Percentiles rank a stretch among this genome's conserved stretches.
Conservation (phyloP, 768 basidiomycete species). For the Floccularia luteovirens region DNA sequence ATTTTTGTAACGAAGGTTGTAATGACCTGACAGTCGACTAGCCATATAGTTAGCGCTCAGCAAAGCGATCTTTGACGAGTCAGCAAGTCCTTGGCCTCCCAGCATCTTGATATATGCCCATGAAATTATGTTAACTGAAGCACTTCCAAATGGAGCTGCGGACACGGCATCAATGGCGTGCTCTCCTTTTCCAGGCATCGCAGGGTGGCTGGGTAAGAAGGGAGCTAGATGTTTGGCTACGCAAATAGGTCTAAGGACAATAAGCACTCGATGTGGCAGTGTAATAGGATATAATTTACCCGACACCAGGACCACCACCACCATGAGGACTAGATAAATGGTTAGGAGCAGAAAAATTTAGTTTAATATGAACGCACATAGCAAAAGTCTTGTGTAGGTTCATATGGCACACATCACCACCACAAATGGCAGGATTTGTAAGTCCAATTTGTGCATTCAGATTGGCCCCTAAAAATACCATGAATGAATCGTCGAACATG, state of each 20-base stretch:
- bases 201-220: conserved; percentile 88
- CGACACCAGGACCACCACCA: conserved; percentile 94
- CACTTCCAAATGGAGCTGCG: conserved; percentile 90
- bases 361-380: conserved; percentile 46
- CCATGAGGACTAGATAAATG: conserved; percentile 72
- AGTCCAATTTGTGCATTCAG: conserved; percentile 91
- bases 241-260: conserved; percentile 68
- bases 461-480: conserved; percentile 56
- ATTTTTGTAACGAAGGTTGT: conserved; percentile 86
- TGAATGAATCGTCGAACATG: not conserved
- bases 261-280: not conserved
- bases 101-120: conserved; percentile 99
- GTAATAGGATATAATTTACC: conserved; percentile 33
- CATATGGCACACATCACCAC: conserved; percentile 96
- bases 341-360: not conserved
- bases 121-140: conserved; percentile 91
- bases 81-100: conserved; percentile 84
- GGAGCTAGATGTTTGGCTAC: conserved; percentile 90
- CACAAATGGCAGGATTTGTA: conserved; percentile 90
- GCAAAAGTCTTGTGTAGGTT: conserved; percentile 98
- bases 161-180: conserved; percentile 82
- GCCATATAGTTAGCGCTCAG: conserved; percentile 99
- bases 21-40: conserved; percentile 74
- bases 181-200: conserved; percentile 57
- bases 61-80: conserved; percentile 82